phyloP scores from a whole-genome alignment of 495 filamentous ascomycete species.

The Aspergillus hancockii region DNA sequence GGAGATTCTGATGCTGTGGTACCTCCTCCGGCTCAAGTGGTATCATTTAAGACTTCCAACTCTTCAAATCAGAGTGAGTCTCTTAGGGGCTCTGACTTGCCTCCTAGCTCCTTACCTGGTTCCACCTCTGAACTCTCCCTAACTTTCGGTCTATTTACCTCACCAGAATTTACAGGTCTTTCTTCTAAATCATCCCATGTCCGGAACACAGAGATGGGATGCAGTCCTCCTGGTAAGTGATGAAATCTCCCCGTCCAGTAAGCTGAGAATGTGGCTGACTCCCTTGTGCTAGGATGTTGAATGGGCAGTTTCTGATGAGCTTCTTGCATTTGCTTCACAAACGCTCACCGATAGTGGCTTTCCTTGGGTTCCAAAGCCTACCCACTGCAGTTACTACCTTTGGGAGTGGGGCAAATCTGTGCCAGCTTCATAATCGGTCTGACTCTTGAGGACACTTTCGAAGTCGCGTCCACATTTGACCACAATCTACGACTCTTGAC shows the following conservation, averaged over 20 bases:
- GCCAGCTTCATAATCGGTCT: constrained; percentile 12
- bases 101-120: too few relatives aligned
- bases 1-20: too few relatives aligned
- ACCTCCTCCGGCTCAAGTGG: too few relatives aligned
- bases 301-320: constrained; percentile 19
- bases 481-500: constrained; percentile 8
- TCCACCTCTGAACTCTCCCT: too few relatives aligned
- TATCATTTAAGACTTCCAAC: too few relatives aligned
- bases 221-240: neutral
- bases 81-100: too few relatives aligned
- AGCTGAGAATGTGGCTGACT: neutral
- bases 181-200: too few relatives aligned
- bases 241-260: neutral
- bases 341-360: constrained; percentile 14
- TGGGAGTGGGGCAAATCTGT: constrained; percentile 10
- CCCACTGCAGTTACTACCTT: neutral
- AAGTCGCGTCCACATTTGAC: constrained; percentile 14
- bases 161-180: too few relatives aligned
- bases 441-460: constrained; percentile 13
- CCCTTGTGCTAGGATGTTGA: constrained; percentile 11
- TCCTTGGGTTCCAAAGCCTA: constrained; percentile 8
- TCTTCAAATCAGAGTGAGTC: too few relatives aligned
- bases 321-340: constrained; percentile 14
- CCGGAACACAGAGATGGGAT: neutral
- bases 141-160: too few relatives aligned